Base-by-base conservation (phyloP, 768 basidiomycete genomes). In the Russula abietina region DNA sequence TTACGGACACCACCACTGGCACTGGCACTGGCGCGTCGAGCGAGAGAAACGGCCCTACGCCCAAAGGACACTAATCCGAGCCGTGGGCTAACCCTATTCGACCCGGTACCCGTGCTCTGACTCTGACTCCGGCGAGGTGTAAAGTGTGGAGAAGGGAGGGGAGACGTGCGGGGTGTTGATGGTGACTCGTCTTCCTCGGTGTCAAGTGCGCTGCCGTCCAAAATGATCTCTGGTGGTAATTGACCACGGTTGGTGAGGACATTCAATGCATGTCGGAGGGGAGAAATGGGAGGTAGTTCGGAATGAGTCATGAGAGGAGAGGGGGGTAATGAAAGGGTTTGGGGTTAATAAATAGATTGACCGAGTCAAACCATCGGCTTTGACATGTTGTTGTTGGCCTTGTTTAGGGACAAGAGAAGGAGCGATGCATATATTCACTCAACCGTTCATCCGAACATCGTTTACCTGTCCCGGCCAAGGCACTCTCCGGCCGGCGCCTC, bases 221-320 rank as follows among this genome's bases (percentile, higher is more conserved):
- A n/a, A 22, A 45, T 5, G 50, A 60, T 26, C 10, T 63, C 65
- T 0, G 60, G 61, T 32, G 67, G 59, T 2, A 58, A 65, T 33
- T 60, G 45, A 7, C 70, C 66, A 7, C 64, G 66, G 30, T 49
- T 59, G 10, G 70, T 70, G 28, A 66, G 50, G 59, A 71, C 17
- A 32, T 63, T 63, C 54, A 59, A 38, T 6, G 69, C 70, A 11
- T 66, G 67, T 53, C 53, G 66, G 33, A 71, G 60, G 32, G 63
- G 58, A 16, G 54, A 64, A 17, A 38, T 12, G 14, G 54, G n/a
- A 9, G 58, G 7, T 16, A 60, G 58, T 7, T 55, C 54, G 3
- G 48, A 14, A 49, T 12, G 39, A 14, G 24, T 24, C 63, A 64
- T 64, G 41, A n/a, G 22, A 19, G 48, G 28, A 12, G 19, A 26